Base-by-base conservation (phyloP, 805 yeast species). In the Ogataea neopini region DNA sequence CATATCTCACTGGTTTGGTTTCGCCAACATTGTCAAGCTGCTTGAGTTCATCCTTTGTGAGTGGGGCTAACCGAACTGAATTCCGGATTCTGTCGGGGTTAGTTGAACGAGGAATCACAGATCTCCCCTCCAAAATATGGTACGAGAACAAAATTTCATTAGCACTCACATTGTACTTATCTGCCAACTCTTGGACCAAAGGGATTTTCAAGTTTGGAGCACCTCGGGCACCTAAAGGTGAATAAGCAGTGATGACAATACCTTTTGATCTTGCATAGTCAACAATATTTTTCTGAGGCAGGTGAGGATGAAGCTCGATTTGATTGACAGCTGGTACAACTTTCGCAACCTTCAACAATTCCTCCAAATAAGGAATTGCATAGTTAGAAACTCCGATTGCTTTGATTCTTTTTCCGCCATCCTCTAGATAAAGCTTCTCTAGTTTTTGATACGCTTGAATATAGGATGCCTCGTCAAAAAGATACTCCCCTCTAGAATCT, bases 381-480 rank as follows among this genome's bases (percentile, higher is more conserved):
- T 41, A 48, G 58, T 74, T 75, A 13, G 76, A 71, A 17, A 75
- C 77, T 20, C 79, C 80, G 55, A 75, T 71, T 13, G 77, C 63
- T 47, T 64, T 71, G 29, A 69, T 61, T 50, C 68, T 66, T 13
- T 23, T 25, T n/a, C 40, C 40, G 11, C 73, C 74, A 23, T 75
- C 73, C 33, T 62, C 71, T 26, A 29, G 23, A 64, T 79, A 89
- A 38, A 84, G 84, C 62, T 88, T 91, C 47, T 86, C 89, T 43
- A 84, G 70, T 50, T 81, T 81, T 59, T 81, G 80, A 52, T 76
- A 77, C 15, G 89, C 88, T 29, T 81, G 77, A 8, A 91, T 64
- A 47, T 57, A 94, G 58, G 88, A 91, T 43, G 50, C 40, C 15
- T 47, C 38, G 25, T 44, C 55, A 15, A 39, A 49, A 15, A 51